A percentile compares a stretch with the other conserved stretches of the same genome.
phyloP scores from a whole-genome alignment of 2,329 filamentous ascomycete species.

The Plectosphaerella sp. region DNA sequence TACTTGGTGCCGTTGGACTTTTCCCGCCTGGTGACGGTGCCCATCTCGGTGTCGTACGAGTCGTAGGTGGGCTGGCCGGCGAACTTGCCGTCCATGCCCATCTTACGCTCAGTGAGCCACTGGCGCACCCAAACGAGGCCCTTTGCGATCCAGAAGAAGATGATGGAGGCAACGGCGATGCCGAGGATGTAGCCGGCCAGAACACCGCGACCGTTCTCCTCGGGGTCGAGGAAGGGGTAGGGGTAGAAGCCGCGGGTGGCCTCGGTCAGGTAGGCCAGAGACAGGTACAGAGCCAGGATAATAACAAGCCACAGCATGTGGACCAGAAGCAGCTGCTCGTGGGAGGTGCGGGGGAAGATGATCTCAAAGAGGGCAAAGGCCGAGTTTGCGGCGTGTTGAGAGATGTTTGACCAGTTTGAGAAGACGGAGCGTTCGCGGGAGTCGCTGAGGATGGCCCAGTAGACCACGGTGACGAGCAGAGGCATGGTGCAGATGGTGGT shows the following conservation, averaged over 20 bases:
- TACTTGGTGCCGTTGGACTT: constrained; percentile 3
- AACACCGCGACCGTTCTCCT: constrained; percentile 38
- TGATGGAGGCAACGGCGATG: constrained; percentile 45
- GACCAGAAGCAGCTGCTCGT: constrained; percentile 48
- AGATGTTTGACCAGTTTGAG: constrained; percentile 61
- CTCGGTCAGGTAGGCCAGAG: constrained; percentile 68
- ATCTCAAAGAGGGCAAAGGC: constrained; percentile 74
- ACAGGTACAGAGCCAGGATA: constrained; percentile 69
- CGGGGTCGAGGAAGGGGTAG: constrained; percentile 72
- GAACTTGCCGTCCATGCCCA: constrained; percentile 38
- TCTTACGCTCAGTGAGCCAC: constrained; percentile 43
- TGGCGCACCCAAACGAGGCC: constrained; percentile 44
- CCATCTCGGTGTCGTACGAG: constrained; percentile 14
- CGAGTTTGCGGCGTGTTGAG: constrained; percentile 71
- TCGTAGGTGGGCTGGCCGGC: constrained; percentile 16
- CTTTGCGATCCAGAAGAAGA: constrained; percentile 50
- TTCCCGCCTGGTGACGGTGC: constrained; percentile 4
- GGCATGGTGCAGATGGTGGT: constrained; percentile 59
- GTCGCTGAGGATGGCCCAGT: constrained; percentile 59
- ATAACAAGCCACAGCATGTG: constrained; percentile 65
- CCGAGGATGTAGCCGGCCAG: constrained; percentile 63
- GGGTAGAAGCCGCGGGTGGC: constrained; percentile 69
- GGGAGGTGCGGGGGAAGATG: constrained; percentile 59
- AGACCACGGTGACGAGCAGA: constrained; percentile 66
- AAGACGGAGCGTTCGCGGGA: constrained; percentile 39